These are phyloP conservation scores for Castanea crenata DNA, from an alignment of 306 rosid species.

Conservation along the genomic window DNA sequence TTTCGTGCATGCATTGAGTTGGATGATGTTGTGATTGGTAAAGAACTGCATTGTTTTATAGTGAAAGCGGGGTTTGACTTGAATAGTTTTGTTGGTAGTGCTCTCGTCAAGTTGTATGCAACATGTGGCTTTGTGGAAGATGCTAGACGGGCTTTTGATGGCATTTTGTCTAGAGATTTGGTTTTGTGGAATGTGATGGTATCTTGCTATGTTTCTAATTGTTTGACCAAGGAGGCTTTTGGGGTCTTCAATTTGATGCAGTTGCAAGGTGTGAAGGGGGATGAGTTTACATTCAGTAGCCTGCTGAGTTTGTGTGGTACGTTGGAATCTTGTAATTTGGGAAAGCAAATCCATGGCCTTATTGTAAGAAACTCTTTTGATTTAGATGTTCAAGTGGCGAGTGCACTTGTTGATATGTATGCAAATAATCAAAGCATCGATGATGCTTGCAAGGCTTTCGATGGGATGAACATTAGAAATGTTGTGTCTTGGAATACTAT, in stretches of 20 bases:
- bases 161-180: conserved; percentile 42
- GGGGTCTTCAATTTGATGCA: conserved; percentile 47
- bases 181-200: conserved; percentile 85
- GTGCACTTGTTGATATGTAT: conserved; percentile 62
- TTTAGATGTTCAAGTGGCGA: conserved; percentile 64
- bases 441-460: conserved; percentile 47
- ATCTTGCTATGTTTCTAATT: conserved; percentile 53
- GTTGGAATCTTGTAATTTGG: conserved; percentile 36
- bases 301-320: conserved; percentile 40
- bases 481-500: conserved; percentile 74
- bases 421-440: conserved; percentile 39
- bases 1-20: conserved; percentile 48
- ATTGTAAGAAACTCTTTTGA: conserved; percentile 46
- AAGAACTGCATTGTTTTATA: conserved; percentile 58
- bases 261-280: conserved; percentile 44
- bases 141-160: conserved; percentile 52
- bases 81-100: conserved; percentile 59
- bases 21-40: conserved; percentile 44
- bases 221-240: conserved; percentile 40
- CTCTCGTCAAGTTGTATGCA: conserved; percentile 56
- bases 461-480: conserved; percentile 41
- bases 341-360: conserved; percentile 54
- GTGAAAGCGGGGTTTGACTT: conserved; percentile 55
- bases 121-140: conserved; percentile 53
- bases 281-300: conserved; percentile 67